These are phyloP conservation scores for Orychophragmus violaceus DNA, from an alignment of 345 rosid species.

Conservation along the genomic window DNA sequence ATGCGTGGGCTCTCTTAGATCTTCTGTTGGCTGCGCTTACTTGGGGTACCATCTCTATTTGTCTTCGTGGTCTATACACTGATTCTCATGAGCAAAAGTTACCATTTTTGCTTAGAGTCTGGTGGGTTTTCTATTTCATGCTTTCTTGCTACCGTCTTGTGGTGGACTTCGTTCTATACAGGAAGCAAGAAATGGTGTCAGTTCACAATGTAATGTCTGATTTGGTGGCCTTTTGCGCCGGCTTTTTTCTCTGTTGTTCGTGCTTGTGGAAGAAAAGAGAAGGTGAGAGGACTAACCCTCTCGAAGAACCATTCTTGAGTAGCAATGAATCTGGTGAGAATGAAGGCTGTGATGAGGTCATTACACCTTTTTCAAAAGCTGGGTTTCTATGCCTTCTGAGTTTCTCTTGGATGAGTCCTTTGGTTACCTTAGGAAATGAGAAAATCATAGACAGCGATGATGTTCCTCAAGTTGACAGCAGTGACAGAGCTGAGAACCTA, in stretches of 20 bases:
- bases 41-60: conserved; percentile 52
- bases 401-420: conserved; percentile 44
- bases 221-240: conserved; percentile 39
- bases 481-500: conserved; percentile 31
- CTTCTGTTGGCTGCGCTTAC: conserved; percentile 47
- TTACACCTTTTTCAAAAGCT: conserved; percentile 38
- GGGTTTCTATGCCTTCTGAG: conserved; percentile 32
- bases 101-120: conserved; percentile 50
- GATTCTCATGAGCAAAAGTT: conserved; percentile 32
- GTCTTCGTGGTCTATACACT: conserved; percentile 27
- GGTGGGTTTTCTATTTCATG: conserved; percentile 59
- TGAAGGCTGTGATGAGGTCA: conserved; percentile 18
- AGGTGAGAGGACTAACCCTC: conserved; percentile 21
- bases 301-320: conserved; percentile 42
- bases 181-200: conserved; percentile 22
- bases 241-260: conserved; percentile 49
- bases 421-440: conserved; percentile 37
- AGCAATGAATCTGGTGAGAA: conserved; percentile 9
- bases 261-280: conserved; percentile 36
- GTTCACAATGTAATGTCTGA: conserved; percentile 40
- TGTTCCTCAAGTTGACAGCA: conserved; percentile 39
- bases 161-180: conserved; percentile 40
- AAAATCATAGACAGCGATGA: conserved; percentile 36
- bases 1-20: conserved; percentile 58
- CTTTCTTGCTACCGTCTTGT: conserved; percentile 59